Evolutionary conservation across 306 rosid species (phyloP).

Genomic region (Potentilla sterilis): DNA sequence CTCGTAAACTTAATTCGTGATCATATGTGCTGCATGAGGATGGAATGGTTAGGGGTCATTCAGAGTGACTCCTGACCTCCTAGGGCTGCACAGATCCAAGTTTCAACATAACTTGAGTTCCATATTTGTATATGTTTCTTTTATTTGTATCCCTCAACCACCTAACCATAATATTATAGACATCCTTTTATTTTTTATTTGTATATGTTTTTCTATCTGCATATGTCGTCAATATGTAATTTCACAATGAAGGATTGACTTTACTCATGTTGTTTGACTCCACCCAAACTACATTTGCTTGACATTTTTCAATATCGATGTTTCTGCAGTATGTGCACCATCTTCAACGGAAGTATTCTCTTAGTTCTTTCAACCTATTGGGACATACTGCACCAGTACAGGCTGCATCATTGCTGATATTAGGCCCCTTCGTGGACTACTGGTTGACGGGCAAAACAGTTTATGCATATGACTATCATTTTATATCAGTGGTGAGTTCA

Average conservation of each 20-base stretch:
- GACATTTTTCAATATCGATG: conserved; percentile 20
- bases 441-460: conserved; percentile 67
- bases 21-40: conserved; percentile 16
- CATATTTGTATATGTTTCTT: conserved; percentile 17
- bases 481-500: conserved; percentile 49
- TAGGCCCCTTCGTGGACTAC: conserved; percentile 71
- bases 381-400: conserved; percentile 81
- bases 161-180: not conserved
- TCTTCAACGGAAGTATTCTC: conserved; percentile 73
- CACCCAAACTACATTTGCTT: not conserved
- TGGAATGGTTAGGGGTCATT: conserved; percentile 23
- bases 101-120: conserved; percentile 15
- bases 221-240: not conserved
- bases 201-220: too few relatives aligned
- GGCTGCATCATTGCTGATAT: conserved; percentile 53
- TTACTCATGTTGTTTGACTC: conserved; percentile 1
- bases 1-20: conserved; percentile 12
- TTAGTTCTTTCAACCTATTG: conserved; percentile 72
- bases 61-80: conserved; percentile 21
- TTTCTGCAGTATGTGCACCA: conserved; percentile 65
- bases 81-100: conserved; percentile 13
- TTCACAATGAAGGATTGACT: not conserved
- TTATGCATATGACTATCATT: conserved; percentile 42
- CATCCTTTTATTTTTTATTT: not conserved
- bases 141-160: not conserved